Base-by-base conservation (phyloP, 1,284 basidiomycete genomes). In the Moniliophthora roreri region DNA sequence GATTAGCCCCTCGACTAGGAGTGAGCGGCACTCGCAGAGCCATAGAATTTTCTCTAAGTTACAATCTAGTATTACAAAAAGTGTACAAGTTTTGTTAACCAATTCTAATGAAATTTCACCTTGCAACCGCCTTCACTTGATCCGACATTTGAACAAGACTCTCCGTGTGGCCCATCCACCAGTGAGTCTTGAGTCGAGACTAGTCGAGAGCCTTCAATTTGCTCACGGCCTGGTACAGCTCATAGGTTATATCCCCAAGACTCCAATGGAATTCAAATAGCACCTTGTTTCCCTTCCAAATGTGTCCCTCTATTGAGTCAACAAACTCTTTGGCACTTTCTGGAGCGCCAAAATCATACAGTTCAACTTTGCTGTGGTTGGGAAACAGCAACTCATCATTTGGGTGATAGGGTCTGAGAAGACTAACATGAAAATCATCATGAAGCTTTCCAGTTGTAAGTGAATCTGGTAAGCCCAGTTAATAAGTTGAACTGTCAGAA, bases 391-490 rank as follows among this genome's bases (percentile, higher is more conserved):
- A 10, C 3, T 32, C 21, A 16, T 49, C 46, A 42, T 37, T 53
- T 10, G 42, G 46, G 6, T 28, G n/a, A 26, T 49, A 41, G 21
- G 38, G 36, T 44, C 28, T 35, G 6, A 61, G 48, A n/a, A 59
- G 37, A 5, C 34, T 52, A 0, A 57, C 56, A 48, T 63, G 60
- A 42, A 63, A 63, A 15, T 16, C 44, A 18, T 52, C 45, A 32
- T 67, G 64, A 1, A 68, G 58, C 15, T 62, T 37, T 6, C 64
- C 48, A n/a, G 44, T 39, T 21, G 37, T 48, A 5, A 69, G 26
- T 18, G 59, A 58, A 9, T 50, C 56, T 21, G 63, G 66, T 24
- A 72, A 53, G n/a, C 69, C 65, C 6, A 71, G 26, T 36, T 55
- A 51, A 48, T 65, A 70, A 3, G 34, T 62, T 0, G 66, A 67